Conservation (phyloP, 2,329 filamentous ascomycete species). For the Diaporthe citrichinensis region DNA sequence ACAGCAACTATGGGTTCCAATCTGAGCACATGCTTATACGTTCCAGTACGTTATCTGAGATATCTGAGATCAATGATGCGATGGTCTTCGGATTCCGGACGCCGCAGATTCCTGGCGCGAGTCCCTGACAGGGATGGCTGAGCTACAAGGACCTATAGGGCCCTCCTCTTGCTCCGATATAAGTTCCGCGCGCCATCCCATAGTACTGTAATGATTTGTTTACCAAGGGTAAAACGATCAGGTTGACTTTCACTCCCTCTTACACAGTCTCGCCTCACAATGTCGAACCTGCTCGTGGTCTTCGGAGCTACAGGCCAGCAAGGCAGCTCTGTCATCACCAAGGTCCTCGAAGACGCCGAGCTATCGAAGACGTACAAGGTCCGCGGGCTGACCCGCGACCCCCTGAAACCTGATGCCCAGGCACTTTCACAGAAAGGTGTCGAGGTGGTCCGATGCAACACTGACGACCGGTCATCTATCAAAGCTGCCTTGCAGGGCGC, state of each 20-base stretch:
- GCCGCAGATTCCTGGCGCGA: background rate
- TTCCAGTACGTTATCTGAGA: background rate
- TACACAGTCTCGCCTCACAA: background rate
- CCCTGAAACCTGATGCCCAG: conserved; percentile 1
- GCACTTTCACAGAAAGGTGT: conserved; percentile 3
- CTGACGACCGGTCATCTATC: conserved; percentile 4
- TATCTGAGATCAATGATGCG: conserved; percentile 11
- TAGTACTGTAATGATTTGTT: rapidly evolving
- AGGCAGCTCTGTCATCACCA: conserved; percentile 23
- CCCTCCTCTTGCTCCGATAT: background rate
- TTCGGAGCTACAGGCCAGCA: conserved; percentile 34
- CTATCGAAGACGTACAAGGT: background rate
- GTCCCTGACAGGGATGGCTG: background rate
- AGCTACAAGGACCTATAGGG: background rate
- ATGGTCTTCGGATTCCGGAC: background rate
- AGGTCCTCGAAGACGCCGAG: conserved; percentile 23
- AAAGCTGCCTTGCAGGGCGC: conserved; percentile 47
- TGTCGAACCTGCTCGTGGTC: conserved; percentile 10
- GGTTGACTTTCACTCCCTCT: too few relatives aligned
- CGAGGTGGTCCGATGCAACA: conserved; percentile 13
- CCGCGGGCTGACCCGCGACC: conserved; percentile 16
- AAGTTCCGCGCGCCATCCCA: background rate
- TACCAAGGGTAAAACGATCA: background rate
- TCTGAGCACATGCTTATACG: too few relatives aligned
- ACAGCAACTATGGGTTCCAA: background rate